phyloP scores from a whole-genome alignment of 2,329 filamentous ascomycete species.

The Eutypa lata region DNA sequence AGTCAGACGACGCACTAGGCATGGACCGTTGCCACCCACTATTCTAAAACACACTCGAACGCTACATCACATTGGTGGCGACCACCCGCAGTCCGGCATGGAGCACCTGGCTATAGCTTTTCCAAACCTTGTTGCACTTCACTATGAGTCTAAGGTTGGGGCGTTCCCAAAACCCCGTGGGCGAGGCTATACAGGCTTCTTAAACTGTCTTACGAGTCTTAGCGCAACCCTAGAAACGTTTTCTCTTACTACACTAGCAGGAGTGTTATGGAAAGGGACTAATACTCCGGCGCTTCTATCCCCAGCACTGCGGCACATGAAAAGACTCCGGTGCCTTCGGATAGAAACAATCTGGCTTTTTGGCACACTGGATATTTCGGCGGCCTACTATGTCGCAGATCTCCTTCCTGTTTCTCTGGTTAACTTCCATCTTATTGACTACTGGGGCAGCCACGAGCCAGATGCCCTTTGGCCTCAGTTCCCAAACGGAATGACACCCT shows the following conservation, averaged over 20 bases:
- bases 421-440: slow-evolving; percentile 10
- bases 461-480: slow-evolving; percentile 11
- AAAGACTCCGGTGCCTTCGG: slow-evolving; percentile 10
- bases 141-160: slow-evolving; percentile 10
- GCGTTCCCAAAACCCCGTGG: slow-evolving; percentile 9
- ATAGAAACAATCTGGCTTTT: slow-evolving; percentile 11
- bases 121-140: slow-evolving; percentile 9
- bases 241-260: slow-evolving; percentile 11
- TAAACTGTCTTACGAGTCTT: slow-evolving; percentile 8
- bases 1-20: slow-evolving; percentile 6
- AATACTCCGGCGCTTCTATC: slow-evolving; percentile 10
- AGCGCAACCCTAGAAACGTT: slow-evolving; percentile 9
- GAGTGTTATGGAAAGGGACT: slow-evolving; percentile 9
- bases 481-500: slow-evolving; percentile 9
- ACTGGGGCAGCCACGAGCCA: slow-evolving; percentile 10
- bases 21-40: slow-evolving; percentile 10
- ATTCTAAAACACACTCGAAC: slow-evolving; percentile 9
- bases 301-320: slow-evolving; percentile 9
- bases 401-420: slow-evolving; percentile 10
- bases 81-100: slow-evolving; percentile 8
- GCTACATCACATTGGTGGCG: slow-evolving; percentile 9
- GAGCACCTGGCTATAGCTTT: slow-evolving; percentile 9
- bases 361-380: slow-evolving; percentile 9
- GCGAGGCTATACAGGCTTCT: slow-evolving; percentile 10
- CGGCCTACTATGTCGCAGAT: slow-evolving; percentile 8